Base-by-base conservation (phyloP, 1,284 basidiomycete species). In the Hymenochaete sp. region DNA sequence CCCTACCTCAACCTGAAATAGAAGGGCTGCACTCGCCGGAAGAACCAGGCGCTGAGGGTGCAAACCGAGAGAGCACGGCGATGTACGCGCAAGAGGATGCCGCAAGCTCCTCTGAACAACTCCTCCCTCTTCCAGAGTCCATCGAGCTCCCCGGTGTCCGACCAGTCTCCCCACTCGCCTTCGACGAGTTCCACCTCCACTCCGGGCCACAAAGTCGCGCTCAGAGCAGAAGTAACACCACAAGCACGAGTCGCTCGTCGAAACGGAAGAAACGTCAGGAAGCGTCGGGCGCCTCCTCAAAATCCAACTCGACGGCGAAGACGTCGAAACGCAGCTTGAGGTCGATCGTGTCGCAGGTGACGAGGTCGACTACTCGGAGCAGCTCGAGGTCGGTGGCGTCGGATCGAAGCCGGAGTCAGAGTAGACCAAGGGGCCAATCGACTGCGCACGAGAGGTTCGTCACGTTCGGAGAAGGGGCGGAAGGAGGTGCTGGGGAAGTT, bases 401-500 rank as follows among this genome's bases (percentile, higher is more conserved):
- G 8, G 18, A 22, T 36, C 32, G 11, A 16, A 16, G 14, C 21
- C 33, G 45, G 31, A 27, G 9, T 36, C 43, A 18, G 31, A 41
- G 38, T 41, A 27, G 18, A n/a, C n/a, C n/a, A n/a, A n/a, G n/a
- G n/a, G n/a, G n/a, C n/a, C n/a, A n/a, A n/a, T n/a, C n/a, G n/a
- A n/a, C n/a, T n/a, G n/a, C n/a, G 22, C 25, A 37, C 21, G 22
- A 26, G 18, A 32, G 46, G 18, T 25, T 39, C 25, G 46, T 47
- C 16, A 47, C 46, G 25, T 47, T 47, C 18, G 46, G 46, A 2
- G 40, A 42, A 11, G 26, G 16, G 32, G 18, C 46, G 16, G 16
- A 29, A n/a, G n/a, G n/a, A n/a, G n/a, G n/a, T n/a, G n/a, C n/a
- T n/a, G n/a, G n/a, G n/a, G n/a, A n/a, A n/a, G n/a, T n/a, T n/a